Conservation (phyloP, 2,329 filamentous ascomycete species). For the Aureobasidium sp. region DNA sequence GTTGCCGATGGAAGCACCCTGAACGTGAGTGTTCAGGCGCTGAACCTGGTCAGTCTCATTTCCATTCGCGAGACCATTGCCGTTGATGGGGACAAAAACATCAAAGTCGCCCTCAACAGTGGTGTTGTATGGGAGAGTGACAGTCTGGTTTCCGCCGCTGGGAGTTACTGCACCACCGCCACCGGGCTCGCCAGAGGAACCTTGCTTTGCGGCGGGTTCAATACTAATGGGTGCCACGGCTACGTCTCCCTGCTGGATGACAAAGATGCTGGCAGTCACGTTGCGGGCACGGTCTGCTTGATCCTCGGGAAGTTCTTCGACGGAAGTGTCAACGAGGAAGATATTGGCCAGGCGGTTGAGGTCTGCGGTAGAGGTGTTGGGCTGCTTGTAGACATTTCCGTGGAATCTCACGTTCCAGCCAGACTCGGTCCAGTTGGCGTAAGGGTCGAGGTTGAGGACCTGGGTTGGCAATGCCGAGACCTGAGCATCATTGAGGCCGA, state of each 20-base stretch:
- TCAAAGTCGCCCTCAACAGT: conserved; percentile 67
- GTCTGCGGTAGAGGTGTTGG: conserved; percentile 57
- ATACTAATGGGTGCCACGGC: conserved; percentile 57
- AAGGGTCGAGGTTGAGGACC: conserved; percentile 60
- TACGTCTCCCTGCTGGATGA: conserved; percentile 62
- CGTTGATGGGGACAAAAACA: conserved; percentile 57
- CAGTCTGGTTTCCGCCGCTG: conserved; percentile 54
- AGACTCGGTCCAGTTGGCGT: conserved; percentile 69
- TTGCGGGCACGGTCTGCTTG: conserved; percentile 65
- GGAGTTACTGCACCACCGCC: conserved; percentile 46
- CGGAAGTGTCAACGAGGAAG: conserved; percentile 60
- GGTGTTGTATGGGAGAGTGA: conserved; percentile 59
- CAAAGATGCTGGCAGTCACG: conserved; percentile 63
- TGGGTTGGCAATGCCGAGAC: conserved; percentile 59
- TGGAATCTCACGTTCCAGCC: conserved; percentile 72
- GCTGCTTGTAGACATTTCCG: conserved; percentile 76
- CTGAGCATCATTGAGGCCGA: conserved; percentile 53
- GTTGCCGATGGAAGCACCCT: conserved; percentile 60
- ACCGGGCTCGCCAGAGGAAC: conserved; percentile 42
- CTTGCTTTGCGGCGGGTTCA: conserved; percentile 51
- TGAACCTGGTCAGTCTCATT: conserved; percentile 61
- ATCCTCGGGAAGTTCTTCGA: conserved; percentile 51
- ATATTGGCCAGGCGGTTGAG: conserved; percentile 63
- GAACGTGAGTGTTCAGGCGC: conserved; percentile 60
- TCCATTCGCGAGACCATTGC: conserved; percentile 55